Percentiles rank a stretch among this genome's conserved stretches.
phyloP scores from a whole-genome alignment of 1,139 yeast species.

The Sugiyamaella grinbergsii region DNA sequence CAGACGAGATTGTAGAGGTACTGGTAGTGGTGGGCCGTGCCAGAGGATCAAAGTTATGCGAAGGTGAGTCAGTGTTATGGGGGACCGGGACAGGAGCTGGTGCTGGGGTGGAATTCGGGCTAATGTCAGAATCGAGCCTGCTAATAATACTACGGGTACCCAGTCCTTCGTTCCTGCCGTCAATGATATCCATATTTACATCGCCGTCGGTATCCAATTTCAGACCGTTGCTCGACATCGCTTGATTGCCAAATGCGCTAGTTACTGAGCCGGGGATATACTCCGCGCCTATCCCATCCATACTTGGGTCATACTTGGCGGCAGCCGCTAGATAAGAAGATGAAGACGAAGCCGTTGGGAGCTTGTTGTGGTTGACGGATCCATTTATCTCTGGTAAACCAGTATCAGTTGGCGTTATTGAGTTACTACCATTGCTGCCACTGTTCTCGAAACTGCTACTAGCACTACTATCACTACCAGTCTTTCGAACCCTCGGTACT shows the following conservation, averaged over 20 bases:
- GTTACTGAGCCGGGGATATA: slow-evolving; percentile 21
- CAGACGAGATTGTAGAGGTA: slow-evolving; percentile 14
- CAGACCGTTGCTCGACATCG: neutral
- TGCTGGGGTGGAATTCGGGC: neutral
- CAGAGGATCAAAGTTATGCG: neutral
- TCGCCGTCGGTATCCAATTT: slow-evolving; percentile 6
- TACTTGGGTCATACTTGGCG: slow-evolving; percentile 10
- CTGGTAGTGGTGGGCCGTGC: no score
- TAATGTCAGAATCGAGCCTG: neutral
- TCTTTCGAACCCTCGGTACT: slow-evolving; percentile 6
- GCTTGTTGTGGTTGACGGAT: neutral
- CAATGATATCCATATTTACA: neutral
- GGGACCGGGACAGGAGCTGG: neutral
- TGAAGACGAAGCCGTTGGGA: slow-evolving; percentile 1
- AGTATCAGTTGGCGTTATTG: neutral
- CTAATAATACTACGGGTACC: neutral
- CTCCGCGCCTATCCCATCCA: slow-evolving; percentile 25
- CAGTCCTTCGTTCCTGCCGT: neutral
- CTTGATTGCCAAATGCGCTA: slow-evolving; percentile 3
- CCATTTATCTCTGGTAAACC: no score
- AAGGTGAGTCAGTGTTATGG: neutral
- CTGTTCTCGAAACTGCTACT: no score
- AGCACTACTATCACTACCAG: neutral
- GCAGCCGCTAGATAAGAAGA: slow-evolving; percentile 12
- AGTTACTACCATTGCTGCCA: neutral